Evolutionary conservation across 164 flowering plant genomes (phyloP).

Genomic region (Vitis rotundifolia): DNA sequence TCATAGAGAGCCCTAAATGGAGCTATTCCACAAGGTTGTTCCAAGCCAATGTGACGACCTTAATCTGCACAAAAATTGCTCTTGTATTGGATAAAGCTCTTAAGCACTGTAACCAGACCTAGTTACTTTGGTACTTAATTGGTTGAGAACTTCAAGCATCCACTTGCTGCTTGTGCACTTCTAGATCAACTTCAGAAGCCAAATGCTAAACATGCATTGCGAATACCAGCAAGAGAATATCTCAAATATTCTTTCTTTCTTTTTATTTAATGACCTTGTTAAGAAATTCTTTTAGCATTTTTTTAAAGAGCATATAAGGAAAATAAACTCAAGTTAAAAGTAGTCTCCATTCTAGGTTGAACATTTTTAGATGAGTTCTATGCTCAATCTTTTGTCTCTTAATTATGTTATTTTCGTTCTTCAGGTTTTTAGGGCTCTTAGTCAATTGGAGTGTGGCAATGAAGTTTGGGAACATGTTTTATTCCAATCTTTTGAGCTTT

Average conservation of each 20-base stretch:
- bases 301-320: no score
- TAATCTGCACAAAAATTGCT: conserved; percentile 94
- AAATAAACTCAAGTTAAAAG: no score
- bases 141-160: conserved; percentile 95
- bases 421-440: conserved; percentile 86
- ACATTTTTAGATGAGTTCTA: no score
- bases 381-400: no score
- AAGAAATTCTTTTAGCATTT: neutral
- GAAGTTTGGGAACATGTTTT: conserved; percentile 87
- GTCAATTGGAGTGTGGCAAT: conserved; percentile 82
- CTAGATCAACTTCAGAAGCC: conserved; percentile 83
- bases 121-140: conserved; percentile 85
- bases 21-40: conserved; percentile 91
- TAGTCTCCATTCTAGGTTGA: no score
- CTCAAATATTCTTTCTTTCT: neutral
- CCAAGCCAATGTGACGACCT: conserved; percentile 85
- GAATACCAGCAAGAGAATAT: conserved; percentile 65
- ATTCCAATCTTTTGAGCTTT: conserved; percentile 68
- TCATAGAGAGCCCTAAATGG: conserved; percentile 92
- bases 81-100: conserved; percentile 97
- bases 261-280: conserved; percentile 1
- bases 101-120: conserved; percentile 86
- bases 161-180: conserved; percentile 88
- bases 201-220: conserved; percentile 77
- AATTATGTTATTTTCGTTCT: neutral